Conservation (phyloP, 2,329 filamentous ascomycete species). For the Botrytis pseudocinerea region DNA sequence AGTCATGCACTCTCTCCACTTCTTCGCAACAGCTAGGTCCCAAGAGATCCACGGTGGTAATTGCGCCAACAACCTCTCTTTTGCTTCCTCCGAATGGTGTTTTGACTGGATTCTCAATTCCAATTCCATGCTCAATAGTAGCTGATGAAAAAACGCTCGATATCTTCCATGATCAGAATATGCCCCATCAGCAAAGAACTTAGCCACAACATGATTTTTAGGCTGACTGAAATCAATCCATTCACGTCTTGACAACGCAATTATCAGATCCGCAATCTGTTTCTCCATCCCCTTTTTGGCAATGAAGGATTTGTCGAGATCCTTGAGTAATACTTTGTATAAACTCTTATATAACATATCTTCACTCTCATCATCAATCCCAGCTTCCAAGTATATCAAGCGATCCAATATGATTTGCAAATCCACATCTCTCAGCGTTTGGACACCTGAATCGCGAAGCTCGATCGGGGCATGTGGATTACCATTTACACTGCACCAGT, state of each 20-base stretch:
- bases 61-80: slow-evolving; percentile 62
- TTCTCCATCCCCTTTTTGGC: slow-evolving; percentile 66
- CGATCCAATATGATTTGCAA: slow-evolving; percentile 59
- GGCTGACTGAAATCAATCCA: slow-evolving; percentile 74
- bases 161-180: slow-evolving; percentile 55
- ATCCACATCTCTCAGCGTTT: slow-evolving; percentile 58
- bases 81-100: slow-evolving; percentile 61
- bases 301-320: slow-evolving; percentile 61
- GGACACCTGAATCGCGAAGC: slow-evolving; percentile 57
- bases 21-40: slow-evolving; percentile 70
- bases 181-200: slow-evolving; percentile 64
- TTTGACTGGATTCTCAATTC: slow-evolving; percentile 67
- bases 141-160: slow-evolving; percentile 71
- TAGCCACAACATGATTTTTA: slow-evolving; percentile 71
- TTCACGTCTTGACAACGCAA: slow-evolving; percentile 64
- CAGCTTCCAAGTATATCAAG: slow-evolving; percentile 58
- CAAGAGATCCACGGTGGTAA: slow-evolving; percentile 71
- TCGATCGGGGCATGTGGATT: slow-evolving; percentile 56
- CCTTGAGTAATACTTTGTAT: slow-evolving; percentile 67
- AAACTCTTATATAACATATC: slow-evolving; percentile 62
- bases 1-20: slow-evolving; percentile 70
- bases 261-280: slow-evolving; percentile 72
- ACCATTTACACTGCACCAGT: slow-evolving; percentile 64
- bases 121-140: slow-evolving; percentile 72
- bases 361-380: slow-evolving; percentile 57